Evolutionary conservation across 257 asterid genomes (phyloP), one percentile per base, ranked within the genome.

Genomic region (Solanum lignicaule): DNA sequence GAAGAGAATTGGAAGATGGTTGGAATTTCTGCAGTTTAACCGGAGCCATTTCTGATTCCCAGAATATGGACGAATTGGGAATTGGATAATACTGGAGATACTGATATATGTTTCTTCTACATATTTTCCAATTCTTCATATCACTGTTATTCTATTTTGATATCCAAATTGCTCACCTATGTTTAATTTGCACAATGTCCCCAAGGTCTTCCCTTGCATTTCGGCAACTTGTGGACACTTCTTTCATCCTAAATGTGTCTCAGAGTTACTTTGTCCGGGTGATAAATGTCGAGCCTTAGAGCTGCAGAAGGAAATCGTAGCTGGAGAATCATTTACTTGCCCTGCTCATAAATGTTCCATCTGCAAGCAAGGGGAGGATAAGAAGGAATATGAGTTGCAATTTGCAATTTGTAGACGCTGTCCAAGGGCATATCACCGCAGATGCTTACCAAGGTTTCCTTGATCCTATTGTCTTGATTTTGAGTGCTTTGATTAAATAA

Each of bases 201-300:
- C 86, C 83, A 83, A 95, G 96, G 95, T 95, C 88, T 95, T 94
- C 92, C 94, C 94, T 55, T 94, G 97, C 87, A 91, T 94, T 90
- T 94, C 96, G 73, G 96, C 98, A 82, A 95, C 94, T 73, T 95
- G 98, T 23, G 97, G 97, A n/a, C 94, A 91, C 86, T 95, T 95
- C 90, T 94, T 91, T 89, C 98, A 95, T 87, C 96, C 96, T 25
- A 90, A 87, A 87, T 95, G 98, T 88, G 89, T 94, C 58, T 89
- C 95, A 65, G 87, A 89, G 89, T 89, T 92, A 86, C 83, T 95
- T 81, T 87, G 75, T 88, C 93, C 95, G 9, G 73, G 74, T 39
- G 92, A 94, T 91, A 86, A 90, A 48, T 84, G 58, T 87, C 90
- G 87, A 87, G 93, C 93, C 71, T 92, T 79, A 87, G 89, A 86